A percentile compares a stretch with the other conserved stretches of the same genome.
Evolutionary conservation across 345 rosid species (phyloP).

Genomic region (Tarenaya hassleriana): DNA sequence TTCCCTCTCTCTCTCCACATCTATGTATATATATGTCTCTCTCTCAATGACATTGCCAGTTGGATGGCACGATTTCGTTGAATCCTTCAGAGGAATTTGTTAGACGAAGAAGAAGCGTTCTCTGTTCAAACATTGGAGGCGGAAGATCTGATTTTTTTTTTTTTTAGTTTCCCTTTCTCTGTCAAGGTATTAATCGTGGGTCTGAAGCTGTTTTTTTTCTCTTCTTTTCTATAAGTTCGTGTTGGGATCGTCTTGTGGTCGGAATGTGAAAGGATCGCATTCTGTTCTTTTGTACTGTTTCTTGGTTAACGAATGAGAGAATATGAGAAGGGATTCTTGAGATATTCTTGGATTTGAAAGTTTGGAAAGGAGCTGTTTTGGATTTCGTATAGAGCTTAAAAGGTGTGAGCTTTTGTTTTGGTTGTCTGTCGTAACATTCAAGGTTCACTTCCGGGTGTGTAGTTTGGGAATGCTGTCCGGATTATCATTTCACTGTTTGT

Average conservation of each 20-base stretch:
- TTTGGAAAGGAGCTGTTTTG: conserved; percentile 1
- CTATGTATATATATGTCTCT: too few relatives aligned
- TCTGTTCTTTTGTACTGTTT: conserved; percentile 3
- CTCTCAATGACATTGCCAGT: conserved; percentile 23
- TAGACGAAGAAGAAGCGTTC: conserved; percentile 15
- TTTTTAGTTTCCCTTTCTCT: conserved; percentile 12
- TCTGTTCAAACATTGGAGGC: neutral
- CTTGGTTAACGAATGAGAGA: neutral
- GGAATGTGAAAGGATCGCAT: conserved; percentile 1
- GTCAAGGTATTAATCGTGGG: conserved; percentile 19
- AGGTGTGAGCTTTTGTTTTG: conserved; percentile 17
- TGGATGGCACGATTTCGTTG: conserved; percentile 30
- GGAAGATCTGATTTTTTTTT: conserved; percentile 29
- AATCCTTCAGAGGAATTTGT: conserved; percentile 25
- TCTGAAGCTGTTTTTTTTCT: neutral
- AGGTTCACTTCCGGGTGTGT: too few relatives aligned
- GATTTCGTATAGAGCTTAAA: conserved; percentile 6
- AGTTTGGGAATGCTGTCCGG: too few relatives aligned
- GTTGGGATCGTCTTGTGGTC: conserved; percentile 18
- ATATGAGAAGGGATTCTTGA: neutral
- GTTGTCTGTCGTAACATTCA: too few relatives aligned
- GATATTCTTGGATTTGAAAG: conserved; percentile 16
- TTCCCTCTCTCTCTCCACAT: conserved; percentile 31
- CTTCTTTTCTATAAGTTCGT: conserved; percentile 24
- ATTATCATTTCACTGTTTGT: too few relatives aligned